Evolutionary conservation across 108 stramenopile genomes (phyloP), one percentile per base, ranked within the genome.

Genomic region (Pseudonitzschia multistriata): DNA sequence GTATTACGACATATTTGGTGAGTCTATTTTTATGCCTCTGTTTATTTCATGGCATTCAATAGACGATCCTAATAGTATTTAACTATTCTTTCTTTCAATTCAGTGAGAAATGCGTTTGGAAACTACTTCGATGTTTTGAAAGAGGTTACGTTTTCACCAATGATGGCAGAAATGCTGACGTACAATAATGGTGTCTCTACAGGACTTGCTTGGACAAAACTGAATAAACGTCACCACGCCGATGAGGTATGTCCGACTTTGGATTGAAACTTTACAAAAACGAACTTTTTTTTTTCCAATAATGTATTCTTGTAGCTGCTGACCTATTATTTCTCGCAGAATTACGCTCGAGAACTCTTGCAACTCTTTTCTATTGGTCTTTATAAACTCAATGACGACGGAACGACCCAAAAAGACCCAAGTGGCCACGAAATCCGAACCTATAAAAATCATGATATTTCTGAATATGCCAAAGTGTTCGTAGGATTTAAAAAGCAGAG

Each of bases 41-140:
- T 14, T 11, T 27, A 30, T 28, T 25, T n/a, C 24, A 55, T 55
- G 0, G 25, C 19, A 13, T n/a, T n/a, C n/a, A 45, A 45, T 13
- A 17, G 3, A 45, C n/a, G n/a, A n/a, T n/a, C n/a, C n/a, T n/a
- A n/a, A n/a, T n/a, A n/a, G n/a, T 55, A 52, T 15, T 83, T 79
- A 34, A n/a, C n/a, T n/a, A n/a, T n/a, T n/a, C n/a, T n/a, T n/a
- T n/a, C 8, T 37, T 37, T 37, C 3, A 22, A 11, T 53, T 53
- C 0, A 55, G 84, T 89, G 5, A 74, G 87, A 40, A 78, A 90
- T 71, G 89, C 89, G 6, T 93, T 93, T 73, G 89, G 89, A 47
- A 91, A 86, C 68, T 90, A 86, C 56, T 57, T 74, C 29, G 86
- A 93, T 59, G 67, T 90, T 11, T 66, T 93, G 15, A 77, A 77